phyloP scores from a whole-genome alignment of 257 asterid species.

The Nicotiana sylvestris region DNA sequence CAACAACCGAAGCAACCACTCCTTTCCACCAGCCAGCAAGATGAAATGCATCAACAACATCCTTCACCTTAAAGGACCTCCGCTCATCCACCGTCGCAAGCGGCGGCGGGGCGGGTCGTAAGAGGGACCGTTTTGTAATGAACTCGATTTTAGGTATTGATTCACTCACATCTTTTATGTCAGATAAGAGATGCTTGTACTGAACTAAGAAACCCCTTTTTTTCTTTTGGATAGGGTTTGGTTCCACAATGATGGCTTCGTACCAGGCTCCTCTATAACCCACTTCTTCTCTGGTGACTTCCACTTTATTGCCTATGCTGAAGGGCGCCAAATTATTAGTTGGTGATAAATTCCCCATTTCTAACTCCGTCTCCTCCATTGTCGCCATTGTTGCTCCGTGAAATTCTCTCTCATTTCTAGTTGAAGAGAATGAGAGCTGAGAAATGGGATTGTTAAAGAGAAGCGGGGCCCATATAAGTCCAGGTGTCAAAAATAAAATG shows the following conservation, averaged over 20 bases:
- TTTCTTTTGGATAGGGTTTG: not conserved
- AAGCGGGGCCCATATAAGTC: no score
- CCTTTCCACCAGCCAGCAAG: constrained; percentile 7
- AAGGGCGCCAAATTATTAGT: not conserved
- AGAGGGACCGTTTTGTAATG: not conserved
- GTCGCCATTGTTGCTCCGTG: not conserved
- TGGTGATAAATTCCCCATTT: not conserved
- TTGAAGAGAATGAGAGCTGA: no score
- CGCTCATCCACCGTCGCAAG: not conserved
- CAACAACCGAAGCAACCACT: not conserved
- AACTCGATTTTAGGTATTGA: not conserved
- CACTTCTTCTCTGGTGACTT: not conserved
- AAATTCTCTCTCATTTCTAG: no score
- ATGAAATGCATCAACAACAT: constrained; percentile 7
- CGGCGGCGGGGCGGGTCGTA: not conserved
- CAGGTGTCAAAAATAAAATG: no score
- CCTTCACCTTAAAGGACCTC: not conserved
- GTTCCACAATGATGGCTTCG: not conserved
- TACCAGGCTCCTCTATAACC: constrained; percentile 3
- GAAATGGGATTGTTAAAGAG: no score
- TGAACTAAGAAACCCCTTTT: not conserved
- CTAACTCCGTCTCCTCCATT: not conserved
- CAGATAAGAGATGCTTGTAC: constrained; percentile 7
- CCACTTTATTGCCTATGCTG: not conserved
- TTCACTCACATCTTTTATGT: not conserved